Evolutionary conservation across 1,284 basidiomycete species (phyloP).

Genomic region (Ustilago shanxiensis): DNA sequence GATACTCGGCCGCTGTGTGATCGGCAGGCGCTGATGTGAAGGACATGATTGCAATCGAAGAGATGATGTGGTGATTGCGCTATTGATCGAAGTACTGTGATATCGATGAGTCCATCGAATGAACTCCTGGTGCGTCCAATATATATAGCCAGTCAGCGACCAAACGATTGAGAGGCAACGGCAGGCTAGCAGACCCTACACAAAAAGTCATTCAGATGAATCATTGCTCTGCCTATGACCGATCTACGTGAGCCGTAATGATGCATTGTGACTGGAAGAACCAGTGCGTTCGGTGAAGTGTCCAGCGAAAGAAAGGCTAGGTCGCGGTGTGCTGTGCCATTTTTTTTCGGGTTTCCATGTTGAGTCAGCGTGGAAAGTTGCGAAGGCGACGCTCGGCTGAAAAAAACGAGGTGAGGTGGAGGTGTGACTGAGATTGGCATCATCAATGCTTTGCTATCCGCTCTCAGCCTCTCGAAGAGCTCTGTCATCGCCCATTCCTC

Average conservation of each 20-base stretch:
- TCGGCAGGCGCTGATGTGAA: conserved; percentile 35
- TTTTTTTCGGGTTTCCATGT: conserved; percentile 1
- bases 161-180: not conserved
- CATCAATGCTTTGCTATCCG: not conserved
- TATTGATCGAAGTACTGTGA: not conserved
- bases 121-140: not conserved
- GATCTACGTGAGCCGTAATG: not conserved
- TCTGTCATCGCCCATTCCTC: not conserved
- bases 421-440: conserved; percentile 35
- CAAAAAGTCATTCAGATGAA: not conserved
- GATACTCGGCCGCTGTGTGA: conserved; percentile 27
- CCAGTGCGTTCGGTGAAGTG: not conserved
- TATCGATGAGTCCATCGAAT: not conserved
- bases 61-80: not conserved
- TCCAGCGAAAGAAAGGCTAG: conserved; percentile 3
- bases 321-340: not conserved
- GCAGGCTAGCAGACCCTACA: not conserved
- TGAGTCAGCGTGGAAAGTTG: conserved; percentile 26
- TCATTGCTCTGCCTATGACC: not conserved
- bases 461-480: not conserved
- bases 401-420: conserved; percentile 27
- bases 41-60: conserved; percentile 16
- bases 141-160: not conserved
- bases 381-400: not conserved
- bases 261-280: conserved; percentile 4